Percentiles rank a stretch among this genome's conserved stretches.
Evolutionary conservation across 2,329 filamentous ascomycete species (phyloP).

Genomic region (Fusarium phyllophilum): DNA sequence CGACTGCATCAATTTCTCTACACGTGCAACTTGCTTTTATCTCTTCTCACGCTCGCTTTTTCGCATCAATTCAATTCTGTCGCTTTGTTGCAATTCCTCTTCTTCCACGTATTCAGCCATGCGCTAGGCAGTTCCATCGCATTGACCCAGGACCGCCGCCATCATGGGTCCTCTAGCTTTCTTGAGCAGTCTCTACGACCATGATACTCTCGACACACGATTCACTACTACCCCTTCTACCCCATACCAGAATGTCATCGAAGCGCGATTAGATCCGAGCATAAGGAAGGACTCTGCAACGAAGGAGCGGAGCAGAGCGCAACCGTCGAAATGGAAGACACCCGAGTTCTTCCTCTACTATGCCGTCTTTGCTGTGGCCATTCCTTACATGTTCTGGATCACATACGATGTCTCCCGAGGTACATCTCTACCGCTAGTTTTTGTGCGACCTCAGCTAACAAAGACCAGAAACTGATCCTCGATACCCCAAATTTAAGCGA

Average conservation of each 20-base stretch:
- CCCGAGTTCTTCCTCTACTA: conserved; percentile 88
- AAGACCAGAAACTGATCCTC: conserved; percentile 76
- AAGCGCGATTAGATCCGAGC: conserved; percentile 59
- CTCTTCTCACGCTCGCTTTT: conserved; percentile 10
- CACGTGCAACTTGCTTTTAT: neutral
- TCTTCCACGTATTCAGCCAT: conserved; percentile 22
- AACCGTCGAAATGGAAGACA: conserved; percentile 83
- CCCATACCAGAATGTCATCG: conserved; percentile 69
- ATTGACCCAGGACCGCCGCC: conserved; percentile 31
- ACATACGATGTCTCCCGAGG: conserved; percentile 86
- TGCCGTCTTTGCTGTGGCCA: conserved; percentile 68
- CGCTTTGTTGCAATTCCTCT: neutral
- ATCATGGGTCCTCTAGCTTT: conserved; percentile 58
- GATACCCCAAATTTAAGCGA: conserved; percentile 78
- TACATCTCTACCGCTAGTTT: conserved; percentile 52
- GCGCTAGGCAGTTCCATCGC: conserved; percentile 30
- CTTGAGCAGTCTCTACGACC: conserved; percentile 67
- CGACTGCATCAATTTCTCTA: conserved; percentile 34
- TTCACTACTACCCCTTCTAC: conserved; percentile 76
- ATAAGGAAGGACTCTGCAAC: conserved; percentile 44
- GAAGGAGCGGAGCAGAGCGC: conserved; percentile 56
- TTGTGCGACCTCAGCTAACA: conserved; percentile 20
- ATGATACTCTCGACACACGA: conserved; percentile 69
- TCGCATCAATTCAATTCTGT: neutral
- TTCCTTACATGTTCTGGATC: conserved; percentile 93